Evolutionary conservation across 2,329 filamentous ascomycete genomes (phyloP).

Genomic region (Ophiosphaerella narmari): DNA sequence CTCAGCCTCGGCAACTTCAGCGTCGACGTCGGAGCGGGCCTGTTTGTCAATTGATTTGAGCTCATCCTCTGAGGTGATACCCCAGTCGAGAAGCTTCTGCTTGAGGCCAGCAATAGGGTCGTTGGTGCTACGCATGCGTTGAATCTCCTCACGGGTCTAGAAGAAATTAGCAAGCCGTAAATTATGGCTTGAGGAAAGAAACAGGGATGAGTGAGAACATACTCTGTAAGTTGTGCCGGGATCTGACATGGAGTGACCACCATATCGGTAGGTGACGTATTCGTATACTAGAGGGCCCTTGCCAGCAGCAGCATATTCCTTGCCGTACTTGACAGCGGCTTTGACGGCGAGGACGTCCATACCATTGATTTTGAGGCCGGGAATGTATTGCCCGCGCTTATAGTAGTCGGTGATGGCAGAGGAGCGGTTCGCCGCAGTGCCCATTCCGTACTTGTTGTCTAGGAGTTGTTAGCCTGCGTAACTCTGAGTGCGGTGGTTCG

Average conservation of each 20-base stretch:
- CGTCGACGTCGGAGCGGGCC: conserved; percentile 81
- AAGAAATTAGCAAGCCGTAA: conserved; percentile 17
- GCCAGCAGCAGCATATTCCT: conserved; percentile 79
- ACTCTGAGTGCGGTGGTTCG: conserved; percentile 26
- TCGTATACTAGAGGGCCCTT: conserved; percentile 96
- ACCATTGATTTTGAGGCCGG: conserved; percentile 98
- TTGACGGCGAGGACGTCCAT: conserved; percentile 99
- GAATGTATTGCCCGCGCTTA: conserved; percentile 99
- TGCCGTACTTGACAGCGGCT: conserved; percentile 91
- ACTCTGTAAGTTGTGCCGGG: conserved; percentile 95
- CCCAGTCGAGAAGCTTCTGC: conserved; percentile 97
- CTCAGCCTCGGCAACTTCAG: conserved; percentile 89
- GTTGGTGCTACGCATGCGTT: conserved; percentile 98
- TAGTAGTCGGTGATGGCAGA: conserved; percentile 99
- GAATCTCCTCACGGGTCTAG: conserved; percentile 93
- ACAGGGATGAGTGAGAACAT: conserved; percentile 14
- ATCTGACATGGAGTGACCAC: conserved; percentile 99
- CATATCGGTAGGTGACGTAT: conserved; percentile 99
- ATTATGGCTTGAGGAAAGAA: no score
- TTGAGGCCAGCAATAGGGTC: conserved; percentile 98
- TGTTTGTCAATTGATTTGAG: conserved; percentile 97
- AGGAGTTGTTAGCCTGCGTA: conserved; percentile 20
- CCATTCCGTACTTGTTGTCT: conserved; percentile 99
- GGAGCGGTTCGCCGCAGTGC: conserved; percentile 90
- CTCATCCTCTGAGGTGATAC: conserved; percentile 87